These are phyloP conservation scores for Strigomonas culicis DNA, from an alignment of 208 protist species.

Conservation along the genomic window DNA sequence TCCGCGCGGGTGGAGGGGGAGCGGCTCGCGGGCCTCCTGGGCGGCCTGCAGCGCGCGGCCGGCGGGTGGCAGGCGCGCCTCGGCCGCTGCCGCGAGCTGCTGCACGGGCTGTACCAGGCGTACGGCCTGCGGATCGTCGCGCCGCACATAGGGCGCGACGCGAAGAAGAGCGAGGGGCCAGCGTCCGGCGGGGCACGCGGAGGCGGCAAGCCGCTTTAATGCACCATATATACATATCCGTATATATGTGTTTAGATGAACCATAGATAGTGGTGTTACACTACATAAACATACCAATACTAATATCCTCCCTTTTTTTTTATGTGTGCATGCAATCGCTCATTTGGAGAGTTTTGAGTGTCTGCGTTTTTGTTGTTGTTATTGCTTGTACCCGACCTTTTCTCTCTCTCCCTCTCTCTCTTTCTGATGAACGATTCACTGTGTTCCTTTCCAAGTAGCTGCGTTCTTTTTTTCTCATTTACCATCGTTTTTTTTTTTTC, in stretches of 20 bases:
- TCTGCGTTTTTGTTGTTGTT: too few relatives aligned
- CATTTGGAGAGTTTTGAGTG: background rate
- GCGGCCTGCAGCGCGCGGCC: conserved; percentile 8
- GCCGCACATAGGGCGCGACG: background rate
- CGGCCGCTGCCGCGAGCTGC: conserved; percentile 13
- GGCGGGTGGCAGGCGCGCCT: conserved; percentile 8
- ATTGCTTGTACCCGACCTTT: background rate
- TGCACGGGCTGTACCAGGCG: conserved; percentile 22
- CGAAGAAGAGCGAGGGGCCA: background rate
- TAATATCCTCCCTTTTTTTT: too few relatives aligned
- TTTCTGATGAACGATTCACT: conserved; percentile 12
- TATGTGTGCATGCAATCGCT: too few relatives aligned
- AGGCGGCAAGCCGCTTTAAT: too few relatives aligned
- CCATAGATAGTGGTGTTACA: too few relatives aligned
- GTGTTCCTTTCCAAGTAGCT: conserved; percentile 7
- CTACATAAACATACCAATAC: too few relatives aligned
- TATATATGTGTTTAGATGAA: too few relatives aligned
- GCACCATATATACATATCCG: too few relatives aligned
- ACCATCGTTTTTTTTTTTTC: conserved; percentile 5
- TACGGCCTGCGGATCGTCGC: conserved; percentile 28
- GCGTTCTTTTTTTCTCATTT: conserved; percentile 16
- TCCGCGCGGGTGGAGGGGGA: conserved; percentile 50
- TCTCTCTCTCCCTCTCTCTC: conserved; percentile 12
- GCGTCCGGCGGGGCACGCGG: too few relatives aligned
- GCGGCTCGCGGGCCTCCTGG: conserved; percentile 24